Conservation (phyloP, 169 alveolate genomes). For the Theileria parva region DNA sequence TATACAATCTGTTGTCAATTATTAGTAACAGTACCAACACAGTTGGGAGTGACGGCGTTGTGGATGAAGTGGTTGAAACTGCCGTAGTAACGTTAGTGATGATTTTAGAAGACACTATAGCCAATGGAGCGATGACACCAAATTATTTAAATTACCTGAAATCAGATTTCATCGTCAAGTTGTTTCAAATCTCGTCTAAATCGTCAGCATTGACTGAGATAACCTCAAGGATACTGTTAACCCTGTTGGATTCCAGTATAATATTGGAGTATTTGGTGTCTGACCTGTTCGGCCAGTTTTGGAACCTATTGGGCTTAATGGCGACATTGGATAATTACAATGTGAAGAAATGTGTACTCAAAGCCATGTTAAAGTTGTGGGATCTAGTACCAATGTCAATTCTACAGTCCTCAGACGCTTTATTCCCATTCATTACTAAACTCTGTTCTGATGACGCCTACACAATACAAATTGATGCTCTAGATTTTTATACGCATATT, state of each 20-base stretch:
- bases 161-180: slow-evolving; percentile 18
- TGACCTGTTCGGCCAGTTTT: slow-evolving; percentile 61
- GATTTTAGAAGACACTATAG: slow-evolving; percentile 44
- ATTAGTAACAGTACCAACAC: neutral
- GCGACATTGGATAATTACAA: slow-evolving; percentile 70
- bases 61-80: slow-evolving; percentile 13
- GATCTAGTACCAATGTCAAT: slow-evolving; percentile 70
- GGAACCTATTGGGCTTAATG: slow-evolving; percentile 74
- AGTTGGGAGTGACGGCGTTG: neutral
- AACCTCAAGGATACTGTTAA: slow-evolving; percentile 34
- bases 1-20: neutral
- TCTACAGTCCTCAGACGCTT: slow-evolving; percentile 71
- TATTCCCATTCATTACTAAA: slow-evolving; percentile 72
- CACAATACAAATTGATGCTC: slow-evolving; percentile 79
- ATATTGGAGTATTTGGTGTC: slow-evolving; percentile 55
- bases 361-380: slow-evolving; percentile 73
- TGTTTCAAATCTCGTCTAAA: slow-evolving; percentile 31
- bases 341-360: slow-evolving; percentile 68
- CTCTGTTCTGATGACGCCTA: slow-evolving; percentile 74
- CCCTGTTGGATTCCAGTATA: slow-evolving; percentile 38
- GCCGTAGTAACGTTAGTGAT: slow-evolving; percentile 20
- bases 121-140: slow-evolving; percentile 1
- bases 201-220: neutral
- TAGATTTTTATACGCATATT: slow-evolving; percentile 81
- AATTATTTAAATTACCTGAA: slow-evolving; percentile 13